phyloP scores from a whole-genome alignment of 495 filamentous ascomycete genomes.

The Tuber magnatum region DNA sequence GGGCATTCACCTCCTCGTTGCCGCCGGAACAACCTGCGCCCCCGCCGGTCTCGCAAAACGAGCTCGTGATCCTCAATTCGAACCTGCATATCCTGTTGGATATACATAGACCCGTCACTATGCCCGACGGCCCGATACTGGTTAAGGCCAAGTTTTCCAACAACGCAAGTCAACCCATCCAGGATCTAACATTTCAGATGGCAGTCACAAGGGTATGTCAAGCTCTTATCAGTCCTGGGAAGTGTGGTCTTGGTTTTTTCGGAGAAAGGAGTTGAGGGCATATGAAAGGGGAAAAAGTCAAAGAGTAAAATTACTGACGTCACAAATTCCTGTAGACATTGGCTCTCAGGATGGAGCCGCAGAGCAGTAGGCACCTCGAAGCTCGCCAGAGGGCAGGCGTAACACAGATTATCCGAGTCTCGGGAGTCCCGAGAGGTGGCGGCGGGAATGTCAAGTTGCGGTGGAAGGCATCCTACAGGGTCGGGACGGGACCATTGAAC shows the following conservation, averaged over 20 bases:
- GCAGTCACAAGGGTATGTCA: constrained; percentile 79
- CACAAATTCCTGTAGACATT: constrained; percentile 53
- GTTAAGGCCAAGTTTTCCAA: constrained; percentile 70
- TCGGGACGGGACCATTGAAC: constrained; percentile 54
- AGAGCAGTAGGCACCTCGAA: constrained; percentile 66
- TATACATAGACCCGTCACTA: constrained; percentile 48
- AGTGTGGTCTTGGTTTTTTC: background rate
- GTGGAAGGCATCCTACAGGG: constrained; percentile 75
- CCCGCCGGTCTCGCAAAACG: constrained; percentile 46
- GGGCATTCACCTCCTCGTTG: constrained; percentile 84
- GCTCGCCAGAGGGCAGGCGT: constrained; percentile 71
- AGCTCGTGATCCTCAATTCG: constrained; percentile 47
- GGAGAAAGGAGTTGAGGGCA: background rate
- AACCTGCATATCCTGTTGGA: constrained; percentile 50
- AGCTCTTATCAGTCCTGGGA: background rate
- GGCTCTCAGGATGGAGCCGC: constrained; percentile 71
- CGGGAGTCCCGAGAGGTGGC: constrained; percentile 61
- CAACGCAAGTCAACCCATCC: constrained; percentile 59
- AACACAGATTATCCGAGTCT: constrained; percentile 71
- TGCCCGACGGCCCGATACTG: constrained; percentile 50
- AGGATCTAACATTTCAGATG: constrained; percentile 79
- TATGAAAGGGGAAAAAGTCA: background rate
- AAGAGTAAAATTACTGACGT: constrained; percentile 13
- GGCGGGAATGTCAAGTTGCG: constrained; percentile 75
- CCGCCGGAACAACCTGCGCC: constrained; percentile 48